A percentile compares a stretch with the other conserved stretches of the same genome.
Conservation (phyloP, 2,329 filamentous ascomycete species). For the Alternaria dauci region DNA sequence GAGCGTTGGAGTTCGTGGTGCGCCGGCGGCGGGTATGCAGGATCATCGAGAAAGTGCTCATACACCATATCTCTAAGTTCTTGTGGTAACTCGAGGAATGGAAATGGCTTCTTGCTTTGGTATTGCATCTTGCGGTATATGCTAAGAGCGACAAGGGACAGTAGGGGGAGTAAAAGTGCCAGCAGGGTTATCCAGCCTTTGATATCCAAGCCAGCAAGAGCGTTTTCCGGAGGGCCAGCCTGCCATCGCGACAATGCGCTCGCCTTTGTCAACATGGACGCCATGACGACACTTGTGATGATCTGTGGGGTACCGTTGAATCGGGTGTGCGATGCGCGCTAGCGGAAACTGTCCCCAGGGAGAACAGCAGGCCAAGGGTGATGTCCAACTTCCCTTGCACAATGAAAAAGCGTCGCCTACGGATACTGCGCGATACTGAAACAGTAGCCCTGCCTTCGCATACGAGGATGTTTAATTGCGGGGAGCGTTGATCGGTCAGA, state of each 20-base stretch:
- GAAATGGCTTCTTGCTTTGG: slow-evolving; percentile 32
- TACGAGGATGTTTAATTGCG: not conserved
- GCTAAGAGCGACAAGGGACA: slow-evolving; percentile 17
- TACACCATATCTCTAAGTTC: slow-evolving; percentile 48
- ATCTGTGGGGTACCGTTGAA: not conserved
- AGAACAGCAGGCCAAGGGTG: slow-evolving; percentile 2
- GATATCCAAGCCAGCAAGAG: not conserved
- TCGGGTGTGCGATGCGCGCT: not conserved
- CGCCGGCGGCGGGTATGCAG: slow-evolving; percentile 36
- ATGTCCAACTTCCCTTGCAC: not conserved
- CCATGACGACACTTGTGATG: slow-evolving; percentile 2
- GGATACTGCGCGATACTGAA: not conserved
- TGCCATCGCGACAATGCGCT: not conserved
- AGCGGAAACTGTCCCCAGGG: slow-evolving; percentile 2
- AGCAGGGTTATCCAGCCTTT: slow-evolving; percentile 13
- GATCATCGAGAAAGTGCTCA: slow-evolving; percentile 42
- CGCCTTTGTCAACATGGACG: not conserved
- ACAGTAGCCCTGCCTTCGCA: slow-evolving; percentile 1
- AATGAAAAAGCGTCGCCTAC: not conserved
- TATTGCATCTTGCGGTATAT: slow-evolving; percentile 33
- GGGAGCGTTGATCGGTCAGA: slow-evolving; percentile 1
- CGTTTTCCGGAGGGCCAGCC: not conserved
- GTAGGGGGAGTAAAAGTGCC: slow-evolving; percentile 20
- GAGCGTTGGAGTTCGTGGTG: slow-evolving; percentile 18
- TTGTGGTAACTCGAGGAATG: slow-evolving; percentile 41